Base-by-base conservation (phyloP, 1,284 basidiomycete species). In the Chalciporus sp. region DNA sequence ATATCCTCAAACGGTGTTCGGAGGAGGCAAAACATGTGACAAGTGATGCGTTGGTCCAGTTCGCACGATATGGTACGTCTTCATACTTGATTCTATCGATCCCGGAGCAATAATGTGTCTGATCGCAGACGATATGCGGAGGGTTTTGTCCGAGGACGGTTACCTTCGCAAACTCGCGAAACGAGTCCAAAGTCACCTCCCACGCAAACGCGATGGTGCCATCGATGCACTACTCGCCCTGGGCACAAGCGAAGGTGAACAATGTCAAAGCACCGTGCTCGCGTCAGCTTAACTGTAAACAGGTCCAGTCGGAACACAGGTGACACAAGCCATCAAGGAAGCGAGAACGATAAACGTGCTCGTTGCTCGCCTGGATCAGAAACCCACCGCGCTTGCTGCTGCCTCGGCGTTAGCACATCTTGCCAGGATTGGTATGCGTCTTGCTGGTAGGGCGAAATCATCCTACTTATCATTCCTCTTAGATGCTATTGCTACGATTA, bases 1-100 rank as follows among this genome's bases (percentile, higher is more conserved):
- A 71, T n/a, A 55, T 60, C 57, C 56, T 71, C 0, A 47, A 61
- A 28, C 53, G 40, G 14, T 67, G 60, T 40, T 69, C 61, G 19
- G 53, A 54, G 3, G 57, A 66, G 42, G 52, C 57, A 14, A 67
- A 57, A 44, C 46, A 53, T 29, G 53, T 56, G 1, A 42, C 54
- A 1, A 53, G 63, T 8, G 17, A 48, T 14, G 58, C 58, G 10
- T 39, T 70, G 47, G 43, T 53, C 16, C 11, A 48, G 9, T 67
- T 70, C n/a, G 55, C 55, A 14, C 27, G 49, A 17, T 20, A 66
- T 49, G 57, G 66, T 67, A 53, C n/a, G 49, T 19, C 11, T 6
- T 39, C 29, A 17, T 39, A 17, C 31, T 43, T 6, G 5, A 2
- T n/a, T 3, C 9, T 4, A 17, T 26, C 19, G 16, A 9, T 4